Evolutionary conservation across 345 rosid species (phyloP).

Genomic region (Aquilaria malaccensis): DNA sequence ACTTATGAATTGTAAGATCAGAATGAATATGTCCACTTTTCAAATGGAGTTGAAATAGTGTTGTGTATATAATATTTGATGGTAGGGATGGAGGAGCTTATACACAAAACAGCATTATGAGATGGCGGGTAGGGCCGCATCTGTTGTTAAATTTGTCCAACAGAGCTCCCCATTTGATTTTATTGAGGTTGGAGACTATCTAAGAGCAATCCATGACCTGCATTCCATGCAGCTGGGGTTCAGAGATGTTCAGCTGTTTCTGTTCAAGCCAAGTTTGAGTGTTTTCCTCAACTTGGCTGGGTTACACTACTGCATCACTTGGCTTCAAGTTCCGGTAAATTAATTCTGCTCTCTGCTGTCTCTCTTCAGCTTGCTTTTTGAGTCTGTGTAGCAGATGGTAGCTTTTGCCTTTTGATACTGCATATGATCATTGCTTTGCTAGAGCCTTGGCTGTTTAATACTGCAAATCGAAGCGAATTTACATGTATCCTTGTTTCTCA

Average conservation of each 20-base stretch:
- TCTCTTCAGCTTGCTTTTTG: background rate
- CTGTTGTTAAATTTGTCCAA: conserved; percentile 31
- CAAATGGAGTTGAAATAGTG: background rate
- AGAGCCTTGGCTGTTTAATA: too few species aligned
- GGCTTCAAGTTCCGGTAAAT: conserved; percentile 43
- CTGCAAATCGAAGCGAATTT: too few species aligned
- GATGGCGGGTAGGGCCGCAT: conserved; percentile 24
- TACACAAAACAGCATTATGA: conserved; percentile 32
- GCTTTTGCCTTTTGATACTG: too few species aligned
- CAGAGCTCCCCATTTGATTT: conserved; percentile 18
- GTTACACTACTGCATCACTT: conserved; percentile 43
- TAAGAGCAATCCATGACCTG: conserved; percentile 31
- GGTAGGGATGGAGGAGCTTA: conserved; percentile 41
- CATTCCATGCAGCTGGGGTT: conserved; percentile 24
- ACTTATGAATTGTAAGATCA: background rate
- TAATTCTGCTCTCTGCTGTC: background rate
- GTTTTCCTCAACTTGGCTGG: conserved; percentile 47
- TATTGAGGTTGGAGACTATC: conserved; percentile 34
- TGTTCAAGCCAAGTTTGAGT: conserved; percentile 33
- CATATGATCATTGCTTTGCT: too few species aligned
- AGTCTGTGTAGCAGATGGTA: too few species aligned
- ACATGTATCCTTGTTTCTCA: too few species aligned
- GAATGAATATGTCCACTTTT: background rate
- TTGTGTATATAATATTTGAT: background rate
- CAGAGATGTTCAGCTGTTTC: conserved; percentile 39